Percentiles rank a stretch among this genome's conserved stretches.
Conservation (phyloP, 2,329 filamentous ascomycete genomes). For the Ophiostoma sp. region DNA sequence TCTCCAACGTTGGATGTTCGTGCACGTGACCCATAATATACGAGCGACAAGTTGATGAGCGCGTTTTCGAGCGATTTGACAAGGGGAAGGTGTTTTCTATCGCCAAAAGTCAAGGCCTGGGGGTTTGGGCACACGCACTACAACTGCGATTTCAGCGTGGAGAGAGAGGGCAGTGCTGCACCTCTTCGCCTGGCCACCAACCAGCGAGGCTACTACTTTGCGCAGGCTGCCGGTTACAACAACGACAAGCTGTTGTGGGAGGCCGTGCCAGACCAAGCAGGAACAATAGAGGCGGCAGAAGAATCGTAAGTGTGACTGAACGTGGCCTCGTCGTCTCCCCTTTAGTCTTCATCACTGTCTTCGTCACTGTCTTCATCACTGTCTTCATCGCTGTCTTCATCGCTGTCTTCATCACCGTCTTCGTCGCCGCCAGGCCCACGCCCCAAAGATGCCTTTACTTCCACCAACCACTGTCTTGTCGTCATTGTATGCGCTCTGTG, state of each 20-base stretch:
- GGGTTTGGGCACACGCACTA: slow-evolving; percentile 48
- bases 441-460: no score
- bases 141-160: slow-evolving; percentile 39
- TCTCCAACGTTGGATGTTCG: slow-evolving; percentile 37
- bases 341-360: no score
- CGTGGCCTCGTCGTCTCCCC: no score
- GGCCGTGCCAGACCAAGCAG: no score
- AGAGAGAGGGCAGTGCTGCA: slow-evolving; percentile 18
- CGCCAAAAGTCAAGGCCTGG: slow-evolving; percentile 39
- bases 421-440: no score
- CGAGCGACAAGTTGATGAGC: slow-evolving; percentile 28
- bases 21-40: slow-evolving; percentile 36
- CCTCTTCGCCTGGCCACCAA: slow-evolving; percentile 33
- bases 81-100: slow-evolving; percentile 35
- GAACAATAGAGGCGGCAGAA: no score
- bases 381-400: no score
- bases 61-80: slow-evolving; percentile 42
- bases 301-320: no score
- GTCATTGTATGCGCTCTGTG: no score
- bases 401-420: no score
- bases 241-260: slow-evolving; percentile 28
- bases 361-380: no score
- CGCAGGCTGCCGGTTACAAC: slow-evolving; percentile 36
- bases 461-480: no score
- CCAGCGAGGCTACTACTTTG: slow-evolving; percentile 33